A percentile compares a stretch with the other conserved stretches of the same genome.
Conservation (phyloP, 2,329 filamentous ascomycete species). For the Alternaria sp. region DNA sequence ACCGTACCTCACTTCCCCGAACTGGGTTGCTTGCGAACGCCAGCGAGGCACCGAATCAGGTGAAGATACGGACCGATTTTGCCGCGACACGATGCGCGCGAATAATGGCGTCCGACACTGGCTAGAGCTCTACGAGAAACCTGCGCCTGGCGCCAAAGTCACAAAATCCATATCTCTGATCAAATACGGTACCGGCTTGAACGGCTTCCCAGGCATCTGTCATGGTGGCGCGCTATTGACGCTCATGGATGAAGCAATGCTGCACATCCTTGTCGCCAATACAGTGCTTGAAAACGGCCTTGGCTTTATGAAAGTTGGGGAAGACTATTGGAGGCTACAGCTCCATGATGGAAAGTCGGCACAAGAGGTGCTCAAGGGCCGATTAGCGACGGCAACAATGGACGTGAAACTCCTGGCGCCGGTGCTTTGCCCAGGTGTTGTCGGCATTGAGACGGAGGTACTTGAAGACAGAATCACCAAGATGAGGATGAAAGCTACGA, state of each 20-base stretch:
- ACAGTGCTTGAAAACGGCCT: constrained; percentile 15
- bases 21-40: constrained; percentile 29
- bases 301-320: constrained; percentile 12
- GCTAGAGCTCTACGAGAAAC: constrained; percentile 33
- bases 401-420: constrained; percentile 33
- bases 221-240: constrained; percentile 75
- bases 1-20: constrained; percentile 28
- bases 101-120: constrained; percentile 29
- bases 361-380: constrained; percentile 27
- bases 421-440: constrained; percentile 33
- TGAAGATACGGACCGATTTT: constrained; percentile 25
- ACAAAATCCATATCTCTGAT: constrained; percentile 25
- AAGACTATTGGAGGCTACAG: constrained; percentile 11
- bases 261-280: constrained; percentile 27
- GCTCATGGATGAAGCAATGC: constrained; percentile 68
- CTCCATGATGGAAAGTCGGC: constrained; percentile 16
- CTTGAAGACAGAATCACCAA: constrained; percentile 29
- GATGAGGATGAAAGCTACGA: constrained; percentile 32
- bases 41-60: constrained; percentile 16
- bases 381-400: constrained; percentile 32
- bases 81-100: constrained; percentile 23
- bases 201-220: constrained; percentile 72
- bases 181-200: constrained; percentile 47
- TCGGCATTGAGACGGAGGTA: constrained; percentile 35
- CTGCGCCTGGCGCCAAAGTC: constrained; percentile 21